Base-by-base conservation (phyloP, 2,329 filamentous ascomycete species). In the Sordariomycetes sp. region DNA sequence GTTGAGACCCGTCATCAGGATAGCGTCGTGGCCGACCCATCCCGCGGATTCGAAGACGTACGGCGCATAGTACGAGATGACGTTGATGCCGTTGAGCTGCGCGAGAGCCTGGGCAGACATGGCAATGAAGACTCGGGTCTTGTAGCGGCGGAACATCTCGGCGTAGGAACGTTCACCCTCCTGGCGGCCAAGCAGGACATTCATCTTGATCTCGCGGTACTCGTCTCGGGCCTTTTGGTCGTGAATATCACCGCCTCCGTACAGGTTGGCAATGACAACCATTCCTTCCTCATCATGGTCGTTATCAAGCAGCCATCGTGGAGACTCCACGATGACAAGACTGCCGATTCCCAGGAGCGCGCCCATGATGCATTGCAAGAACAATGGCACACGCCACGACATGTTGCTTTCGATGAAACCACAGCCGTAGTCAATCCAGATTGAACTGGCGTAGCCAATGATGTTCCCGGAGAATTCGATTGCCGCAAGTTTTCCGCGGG, bases 391-490 rank as follows among this genome's bases (percentile, higher is more conserved):
- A 32, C 92, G 83, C 92, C 92, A 98, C 3, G 92, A 86, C 63
- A 82, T 72, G 55, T 96, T 68, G 48, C 69, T 85, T 41, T 86
- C 60, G 52, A 98, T 96, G 54, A 72, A 95, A 38, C 85, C 92
- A 60, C 88, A 95, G 49, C 92, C 90, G 61, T 96, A 98, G 58
- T 98, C 92, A 19, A 96, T 90, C 92, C 92, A 98, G 16, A 96
- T 90, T 47, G 90, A 96, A 34, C 86, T 87, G 35, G 90, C 82
- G 55, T 98, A 98, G 21, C 92, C 92, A 40, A 86, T 81, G 42
- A 98, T 94, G 59, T 98, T 98, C 35, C 92, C 92, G 0, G 90
- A 90, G 53, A 96, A 98, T 57, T 98, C 92, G 45, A 98, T 96
- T 57, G 92, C 96, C 17, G 90, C 92, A 41, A 98, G 71, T 61